Evolutionary conservation across 2,329 filamentous ascomycete species (phyloP), one percentile per base, ranked within the genome.

Genomic region (Claviceps africana): DNA sequence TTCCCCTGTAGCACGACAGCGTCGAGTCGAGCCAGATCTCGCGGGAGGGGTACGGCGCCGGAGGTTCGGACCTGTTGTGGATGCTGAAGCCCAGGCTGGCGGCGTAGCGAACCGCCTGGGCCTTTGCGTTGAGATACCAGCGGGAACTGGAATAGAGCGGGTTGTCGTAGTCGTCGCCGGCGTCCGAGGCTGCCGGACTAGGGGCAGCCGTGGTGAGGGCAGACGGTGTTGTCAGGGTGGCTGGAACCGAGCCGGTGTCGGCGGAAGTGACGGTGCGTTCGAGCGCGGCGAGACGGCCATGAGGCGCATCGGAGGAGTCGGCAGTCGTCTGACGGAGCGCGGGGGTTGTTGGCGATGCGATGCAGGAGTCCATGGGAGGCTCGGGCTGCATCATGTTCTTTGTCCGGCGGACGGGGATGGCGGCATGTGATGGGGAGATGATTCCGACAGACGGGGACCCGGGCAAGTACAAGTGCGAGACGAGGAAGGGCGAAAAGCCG

Each of bases 1-100:
- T 62, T 31, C 66, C 70, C 48, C 62, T 63, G 50, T 57, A 62
- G 39, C 61, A 56, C 4, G 70, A 67, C 8, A 73, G 57, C 10
- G 70, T 72, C 11, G 71, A 68, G 57, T 74, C 70, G 4, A 73
- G 62, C 59, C 64, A 72, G 21, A 74, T 60, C 19, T 67, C 67
- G 50, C 63, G 60, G 31, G 67, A 65, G 11, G 67, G 67, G 39
- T 63, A 61, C 2, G 68, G 69, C 2, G 69, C 67, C 11, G 65
- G 63, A 25, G 70, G 70, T 28, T 67, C 64, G 44, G 66, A 67
- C 48, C 69, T 67, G 56, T 73, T 72, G 51, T 65, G 62, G 54
- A 72, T 64, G 53, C 67, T 66, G 60, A 70, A 72, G 52, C 70
- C 70, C 31, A 73, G 54, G 54, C 64, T 69, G 50, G 72, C 70